Conservation (phyloP, 2,329 filamentous ascomycete species). For the Alternaria sp. region DNA sequence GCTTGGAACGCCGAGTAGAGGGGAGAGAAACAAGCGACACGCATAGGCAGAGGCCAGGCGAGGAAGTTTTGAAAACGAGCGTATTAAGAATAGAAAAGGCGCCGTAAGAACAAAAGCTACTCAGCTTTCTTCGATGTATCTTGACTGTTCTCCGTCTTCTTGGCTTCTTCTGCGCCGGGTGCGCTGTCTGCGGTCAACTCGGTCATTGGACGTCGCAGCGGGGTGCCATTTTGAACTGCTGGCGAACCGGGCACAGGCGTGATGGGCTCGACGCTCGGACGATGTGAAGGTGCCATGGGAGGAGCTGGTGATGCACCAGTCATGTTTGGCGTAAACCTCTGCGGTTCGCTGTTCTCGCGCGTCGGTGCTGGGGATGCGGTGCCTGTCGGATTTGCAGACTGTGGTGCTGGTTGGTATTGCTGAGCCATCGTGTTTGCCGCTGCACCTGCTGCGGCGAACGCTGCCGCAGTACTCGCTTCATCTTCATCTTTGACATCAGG, state of each 20-base stretch:
- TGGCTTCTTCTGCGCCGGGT: constrained; percentile 17
- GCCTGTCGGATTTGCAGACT: constrained; percentile 5
- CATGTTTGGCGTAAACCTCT: constrained; percentile 43
- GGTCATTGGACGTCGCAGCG: constrained; percentile 26
- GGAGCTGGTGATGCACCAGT: constrained; percentile 22
- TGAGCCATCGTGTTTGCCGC: constrained; percentile 31
- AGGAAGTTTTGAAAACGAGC: not conserved
- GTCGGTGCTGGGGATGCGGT: constrained; percentile 11
- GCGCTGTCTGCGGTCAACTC: constrained; percentile 25
- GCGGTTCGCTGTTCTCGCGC: constrained; percentile 26
- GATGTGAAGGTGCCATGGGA: constrained; percentile 26
- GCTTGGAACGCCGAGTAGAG: not conserved
- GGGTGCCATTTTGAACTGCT: constrained; percentile 37
- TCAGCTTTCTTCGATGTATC: constrained; percentile 8
- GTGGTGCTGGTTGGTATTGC: constrained; percentile 3
- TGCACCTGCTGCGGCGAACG: constrained; percentile 46
- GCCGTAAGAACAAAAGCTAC: constrained; percentile 3
- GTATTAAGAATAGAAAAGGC: not conserved
- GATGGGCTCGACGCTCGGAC: constrained; percentile 48
- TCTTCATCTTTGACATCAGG: constrained; percentile 21
- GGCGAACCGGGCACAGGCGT: constrained; percentile 48
- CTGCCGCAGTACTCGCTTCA: constrained; percentile 41
- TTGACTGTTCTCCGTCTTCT: constrained; percentile 12
- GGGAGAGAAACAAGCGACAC: not conserved
- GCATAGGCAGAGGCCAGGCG: not conserved